Evolutionary conservation across 2,329 filamentous ascomycete species (phyloP).

Genomic region (Atkinsonella hypoxylon): DNA sequence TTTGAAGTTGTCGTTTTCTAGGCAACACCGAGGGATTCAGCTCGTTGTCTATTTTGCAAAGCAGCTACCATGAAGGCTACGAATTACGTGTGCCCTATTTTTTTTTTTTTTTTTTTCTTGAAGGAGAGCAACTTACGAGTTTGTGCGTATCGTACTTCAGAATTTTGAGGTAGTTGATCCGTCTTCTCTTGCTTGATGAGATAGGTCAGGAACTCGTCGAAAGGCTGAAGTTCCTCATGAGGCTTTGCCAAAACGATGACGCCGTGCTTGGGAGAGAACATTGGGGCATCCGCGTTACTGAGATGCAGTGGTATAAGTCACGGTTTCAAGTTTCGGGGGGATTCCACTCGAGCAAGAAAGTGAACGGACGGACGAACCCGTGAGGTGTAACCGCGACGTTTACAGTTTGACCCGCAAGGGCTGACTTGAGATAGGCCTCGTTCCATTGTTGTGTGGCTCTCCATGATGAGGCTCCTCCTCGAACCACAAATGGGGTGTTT

Average conservation of each 20-base stretch:
- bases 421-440: slow-evolving; percentile 41
- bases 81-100: neutral
- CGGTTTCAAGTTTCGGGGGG: neutral
- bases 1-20: slow-evolving; percentile 71
- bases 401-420: slow-evolving; percentile 45
- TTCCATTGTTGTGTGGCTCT: slow-evolving; percentile 51
- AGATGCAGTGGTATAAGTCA: neutral
- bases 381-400: slow-evolving; percentile 69
- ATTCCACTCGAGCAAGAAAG: neutral
- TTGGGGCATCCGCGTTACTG: slow-evolving; percentile 28
- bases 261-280: slow-evolving; percentile 13
- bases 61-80: too few species aligned
- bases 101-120: neutral
- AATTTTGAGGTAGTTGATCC: slow-evolving; percentile 14
- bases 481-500: slow-evolving; percentile 65
- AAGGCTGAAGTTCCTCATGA: slow-evolving; percentile 51
- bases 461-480: slow-evolving; percentile 51
- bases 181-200: slow-evolving; percentile 45
- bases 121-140: slow-evolving; percentile 42
- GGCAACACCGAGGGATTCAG: neutral
- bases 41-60: neutral
- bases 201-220: slow-evolving; percentile 49
- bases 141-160: slow-evolving; percentile 59
- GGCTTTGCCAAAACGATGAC: slow-evolving; percentile 56
- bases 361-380: slow-evolving; percentile 32